A percentile compares a stretch with the other conserved stretches of the same genome.
Evolutionary conservation across 768 basidiomycete species (phyloP).

Genomic region (Trametes maxima): DNA sequence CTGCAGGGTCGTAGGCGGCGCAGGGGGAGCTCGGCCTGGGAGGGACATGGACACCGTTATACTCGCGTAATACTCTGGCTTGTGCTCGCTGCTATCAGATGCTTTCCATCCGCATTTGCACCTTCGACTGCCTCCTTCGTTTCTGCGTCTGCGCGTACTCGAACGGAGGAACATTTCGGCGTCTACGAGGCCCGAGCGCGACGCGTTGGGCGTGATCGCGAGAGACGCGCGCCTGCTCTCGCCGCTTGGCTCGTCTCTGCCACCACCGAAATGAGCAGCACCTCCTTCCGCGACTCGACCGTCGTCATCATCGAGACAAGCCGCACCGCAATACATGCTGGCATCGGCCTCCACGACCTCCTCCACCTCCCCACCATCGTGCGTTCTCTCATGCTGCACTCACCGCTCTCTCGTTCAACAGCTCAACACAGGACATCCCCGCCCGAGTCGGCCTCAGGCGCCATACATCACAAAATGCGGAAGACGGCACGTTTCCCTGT

Average conservation of each 20-base stretch:
- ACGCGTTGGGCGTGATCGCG: constrained; percentile 17
- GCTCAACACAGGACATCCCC: constrained; percentile 61
- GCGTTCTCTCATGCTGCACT: constrained; percentile 35
- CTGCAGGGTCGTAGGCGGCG: not conserved
- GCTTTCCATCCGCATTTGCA: constrained; percentile 6
- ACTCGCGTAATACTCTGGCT: not conserved
- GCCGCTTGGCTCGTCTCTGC: not conserved
- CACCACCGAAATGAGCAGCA: constrained; percentile 21
- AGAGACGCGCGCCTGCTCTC: constrained; percentile 7
- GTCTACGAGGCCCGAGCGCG: constrained; percentile 1
- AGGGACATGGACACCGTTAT: not conserved
- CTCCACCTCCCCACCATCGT: constrained; percentile 77
- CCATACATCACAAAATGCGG: constrained; percentile 35
- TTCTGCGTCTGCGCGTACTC: not conserved
- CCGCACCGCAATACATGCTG: constrained; percentile 69
- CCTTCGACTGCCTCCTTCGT: not conserved
- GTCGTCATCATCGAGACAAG: constrained; percentile 82
- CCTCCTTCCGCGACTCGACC: constrained; percentile 68
- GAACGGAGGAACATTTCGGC: not conserved
- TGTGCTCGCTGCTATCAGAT: not conserved
- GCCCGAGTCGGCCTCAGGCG: constrained; percentile 80
- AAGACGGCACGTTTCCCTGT: constrained; percentile 31
- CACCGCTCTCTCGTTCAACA: not conserved
- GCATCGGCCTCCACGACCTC: constrained; percentile 79
- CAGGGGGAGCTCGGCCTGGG: not conserved